phyloP scores from a whole-genome alignment of 495 filamentous ascomycete species.

The Penicillium riverlandense region DNA sequence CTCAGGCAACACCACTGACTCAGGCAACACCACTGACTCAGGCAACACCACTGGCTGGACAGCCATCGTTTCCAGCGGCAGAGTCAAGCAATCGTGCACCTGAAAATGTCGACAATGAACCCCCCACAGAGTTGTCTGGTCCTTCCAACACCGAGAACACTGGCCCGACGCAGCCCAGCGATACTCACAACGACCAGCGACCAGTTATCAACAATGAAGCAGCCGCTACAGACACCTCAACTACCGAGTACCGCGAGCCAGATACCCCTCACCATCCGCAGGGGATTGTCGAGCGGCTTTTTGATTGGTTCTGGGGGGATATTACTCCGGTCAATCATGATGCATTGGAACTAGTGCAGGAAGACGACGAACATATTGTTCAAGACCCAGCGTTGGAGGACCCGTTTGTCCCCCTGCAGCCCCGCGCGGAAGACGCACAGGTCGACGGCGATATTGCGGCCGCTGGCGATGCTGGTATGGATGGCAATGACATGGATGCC shows the following conservation, averaged over 20 bases:
- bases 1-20: neutral
- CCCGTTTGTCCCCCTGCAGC: slow-evolving; percentile 53
- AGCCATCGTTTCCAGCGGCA: slow-evolving; percentile 3
- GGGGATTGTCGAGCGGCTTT: slow-evolving; percentile 10
- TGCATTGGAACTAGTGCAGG: slow-evolving; percentile 19
- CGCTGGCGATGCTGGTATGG: slow-evolving; percentile 42
- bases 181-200: no score
- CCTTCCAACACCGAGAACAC: neutral
- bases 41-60: neutral
- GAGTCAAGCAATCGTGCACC: neutral
- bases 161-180: neutral
- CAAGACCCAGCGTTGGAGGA: slow-evolving; percentile 52
- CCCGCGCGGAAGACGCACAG: slow-evolving; percentile 11
- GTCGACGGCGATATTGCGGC: slow-evolving; percentile 18
- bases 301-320: slow-evolving; percentile 63
- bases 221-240: neutral
- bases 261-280: slow-evolving; percentile 6
- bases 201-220: neutral
- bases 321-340: slow-evolving; percentile 27
- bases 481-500: slow-evolving; percentile 52
- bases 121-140: no score
- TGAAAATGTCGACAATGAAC: no score
- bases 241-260: neutral
- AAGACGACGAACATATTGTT: slow-evolving; percentile 52
- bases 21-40: slow-evolving; percentile 11